Evolutionary conservation across 345 rosid species (phyloP), one percentile per base, ranked within the genome.

Genomic region (Gynandropsis gynandra): DNA sequence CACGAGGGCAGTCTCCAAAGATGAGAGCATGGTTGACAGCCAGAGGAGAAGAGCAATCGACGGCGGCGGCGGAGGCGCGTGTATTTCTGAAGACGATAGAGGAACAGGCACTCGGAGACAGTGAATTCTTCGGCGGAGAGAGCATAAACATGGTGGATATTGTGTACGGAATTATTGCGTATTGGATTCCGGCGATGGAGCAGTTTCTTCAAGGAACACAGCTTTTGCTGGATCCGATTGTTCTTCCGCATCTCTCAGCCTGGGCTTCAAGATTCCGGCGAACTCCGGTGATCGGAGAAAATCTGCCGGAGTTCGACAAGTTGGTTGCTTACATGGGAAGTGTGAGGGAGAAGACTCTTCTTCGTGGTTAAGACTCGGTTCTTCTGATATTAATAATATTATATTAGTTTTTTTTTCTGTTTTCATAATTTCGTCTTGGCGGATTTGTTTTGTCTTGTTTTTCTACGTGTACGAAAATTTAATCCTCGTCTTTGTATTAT

Each of bases 181-280:
- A 18, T 35, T 44, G 61, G 61, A 16, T 44, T 17, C 51, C 29
- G 5, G 40, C 6, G 16, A 10, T 42, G 14, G 50, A 43, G 18
- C 31, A 42, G 33, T n/a, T n/a, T n/a, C 16, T 10, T 9, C 29
- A 31, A 1, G 50, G 50, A 10, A 9, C 33, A 8, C 11, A 56
- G 27, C 2, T 5, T 24, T 18, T 56, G 40, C 2, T 19, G 44
- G 38, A 46, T 6, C 62, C 53, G 14, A 34, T 11, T 7, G 45
- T 27, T 18, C 45, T 56, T 8, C 61, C 61, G 8, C 14, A 44
- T 8, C 12, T 50, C 52, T 29, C 31, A 7, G 40, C 38, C 5
- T 64, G 69, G 63, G 9, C 33, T 47, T 29, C 27, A 18, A 43
- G 38, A 34, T 57, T 49, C 33, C 56, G 27, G 40, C 11, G 38